Base-by-base conservation (phyloP, 768 basidiomycete species). In the Hericium rajendrae region DNA sequence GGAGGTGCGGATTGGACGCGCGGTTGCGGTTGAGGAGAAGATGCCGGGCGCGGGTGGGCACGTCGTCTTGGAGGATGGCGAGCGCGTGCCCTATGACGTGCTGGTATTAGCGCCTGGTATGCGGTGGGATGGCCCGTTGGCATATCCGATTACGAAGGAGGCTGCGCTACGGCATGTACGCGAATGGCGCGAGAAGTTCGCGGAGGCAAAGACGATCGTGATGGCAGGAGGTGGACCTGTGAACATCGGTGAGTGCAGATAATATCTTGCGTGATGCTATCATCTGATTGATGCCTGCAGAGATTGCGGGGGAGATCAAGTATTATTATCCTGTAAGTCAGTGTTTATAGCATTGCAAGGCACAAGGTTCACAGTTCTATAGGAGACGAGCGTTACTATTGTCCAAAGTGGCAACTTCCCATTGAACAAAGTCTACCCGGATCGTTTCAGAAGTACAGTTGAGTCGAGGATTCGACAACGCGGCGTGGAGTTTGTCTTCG, bases 71-170 rank as follows among this genome's bases (percentile, higher is more conserved):
- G 73, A 71, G 60, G 63, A 71, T 59, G 83, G 82, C 38, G 75
- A 81, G 66, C 65, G 50, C 18, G 57, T 87, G 12, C 65, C 69
- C 8, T 89, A 81, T 66, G 74, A 76, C 11, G 68, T 77, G 20
- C 78, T 89, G 46, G 74, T 88, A 39, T 68, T 88, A 38, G 77
- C 83, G 0, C 73, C 85, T 2, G 87, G 87, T 1, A 75, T 74
- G 41, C 68, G 60, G 4, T 88, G 81, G 81, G 62, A 66, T 12
- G 83, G 78, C 0, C 78, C 79, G 0, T 48, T 79, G 48, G 66
- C 69, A 15, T 68, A 85, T 51, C 82, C 81, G 0, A 66, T 71
- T 9, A 56, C 61, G 15, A 66, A 69, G 32, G 57, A 62, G 24
- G 66, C 68, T 26, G 55, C 65, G 12, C 51, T 57, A 9, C 49